phyloP scores from a whole-genome alignment of 2,329 filamentous ascomycete genomes.

The Pseudogymnoascus sp. region DNA sequence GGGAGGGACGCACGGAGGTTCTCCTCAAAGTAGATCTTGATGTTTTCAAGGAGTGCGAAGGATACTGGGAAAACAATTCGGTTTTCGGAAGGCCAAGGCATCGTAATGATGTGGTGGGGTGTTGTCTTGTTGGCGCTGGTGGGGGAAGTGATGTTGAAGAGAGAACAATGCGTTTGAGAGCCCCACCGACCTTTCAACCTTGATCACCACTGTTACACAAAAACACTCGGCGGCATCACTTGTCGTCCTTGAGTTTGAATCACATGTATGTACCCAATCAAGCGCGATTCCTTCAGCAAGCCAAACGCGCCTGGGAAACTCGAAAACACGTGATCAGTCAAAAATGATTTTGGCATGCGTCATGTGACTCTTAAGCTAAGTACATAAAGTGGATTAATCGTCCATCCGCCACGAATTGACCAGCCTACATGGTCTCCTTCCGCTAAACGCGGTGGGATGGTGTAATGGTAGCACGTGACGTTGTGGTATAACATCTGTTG shows the following conservation, averaged over 20 bases:
- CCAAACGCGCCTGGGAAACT: background rate
- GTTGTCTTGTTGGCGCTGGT: background rate
- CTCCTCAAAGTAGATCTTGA: conserved; percentile 68
- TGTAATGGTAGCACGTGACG: conserved; percentile 11
- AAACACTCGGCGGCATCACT: background rate
- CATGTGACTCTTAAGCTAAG: background rate
- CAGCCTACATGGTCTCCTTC: conserved; percentile 2
- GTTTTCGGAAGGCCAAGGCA: conserved; percentile 31
- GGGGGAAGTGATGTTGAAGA: background rate
- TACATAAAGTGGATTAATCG: background rate
- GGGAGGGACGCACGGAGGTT: conserved; percentile 11
- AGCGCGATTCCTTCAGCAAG: background rate
- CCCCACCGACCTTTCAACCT: background rate
- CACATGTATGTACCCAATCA: background rate
- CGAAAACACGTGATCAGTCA: background rate
- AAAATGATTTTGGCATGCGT: background rate
- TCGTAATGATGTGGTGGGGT: background rate
- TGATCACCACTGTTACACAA: background rate
- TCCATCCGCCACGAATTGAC: conserved; percentile 4
- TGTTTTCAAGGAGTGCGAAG: conserved; percentile 56
- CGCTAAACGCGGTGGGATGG: conserved; percentile 5
- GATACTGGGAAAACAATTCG: conserved; percentile 48
- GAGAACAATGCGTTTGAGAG: background rate
- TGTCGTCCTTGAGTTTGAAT: background rate
- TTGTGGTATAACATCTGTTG: conserved; percentile 21